Evolutionary conservation across 345 rosid genomes (phyloP).

Genomic region (Syzygium oleosum): DNA sequence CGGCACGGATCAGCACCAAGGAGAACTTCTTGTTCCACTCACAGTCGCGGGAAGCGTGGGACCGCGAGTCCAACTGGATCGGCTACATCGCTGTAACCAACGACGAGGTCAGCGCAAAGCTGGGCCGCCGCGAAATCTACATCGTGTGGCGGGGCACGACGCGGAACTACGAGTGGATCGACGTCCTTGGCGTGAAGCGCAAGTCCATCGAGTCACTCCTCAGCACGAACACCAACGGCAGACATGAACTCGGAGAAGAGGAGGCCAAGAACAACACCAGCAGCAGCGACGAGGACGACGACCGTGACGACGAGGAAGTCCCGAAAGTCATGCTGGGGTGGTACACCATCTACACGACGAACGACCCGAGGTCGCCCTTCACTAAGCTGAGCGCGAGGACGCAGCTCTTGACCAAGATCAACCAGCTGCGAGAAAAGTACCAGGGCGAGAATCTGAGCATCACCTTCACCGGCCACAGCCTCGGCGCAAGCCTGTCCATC

Average conservation of each 20-base stretch:
- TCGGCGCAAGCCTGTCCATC: slow-evolving; percentile 74
- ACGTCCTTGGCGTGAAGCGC: slow-evolving; percentile 50
- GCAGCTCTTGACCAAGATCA: slow-evolving; percentile 46
- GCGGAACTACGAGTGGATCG: slow-evolving; percentile 76
- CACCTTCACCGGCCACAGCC: slow-evolving; percentile 67
- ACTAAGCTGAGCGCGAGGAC: slow-evolving; percentile 46
- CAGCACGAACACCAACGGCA: neutral
- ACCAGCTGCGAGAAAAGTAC: slow-evolving; percentile 38
- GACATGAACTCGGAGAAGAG: neutral
- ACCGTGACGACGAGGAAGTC: slow-evolving; percentile 29
- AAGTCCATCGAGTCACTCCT: slow-evolving; percentile 43
- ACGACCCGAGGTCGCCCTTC: slow-evolving; percentile 51
- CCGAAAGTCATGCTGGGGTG: slow-evolving; percentile 81
- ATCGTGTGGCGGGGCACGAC: slow-evolving; percentile 70
- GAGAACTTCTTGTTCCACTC: slow-evolving; percentile 66
- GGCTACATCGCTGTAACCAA: slow-evolving; percentile 75
- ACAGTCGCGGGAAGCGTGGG: slow-evolving; percentile 70
- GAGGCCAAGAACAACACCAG: neutral
- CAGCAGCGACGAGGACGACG: slow-evolving; percentile 8
- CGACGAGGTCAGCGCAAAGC: slow-evolving; percentile 30
- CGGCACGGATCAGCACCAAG: slow-evolving; percentile 51
- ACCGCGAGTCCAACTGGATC: slow-evolving; percentile 96
- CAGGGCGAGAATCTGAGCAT: slow-evolving; percentile 50
- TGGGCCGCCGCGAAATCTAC: slow-evolving; percentile 75
- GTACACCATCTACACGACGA: slow-evolving; percentile 63